phyloP scores from a whole-genome alignment of 345 rosid species.

The Eucalyptus caleyi region DNA sequence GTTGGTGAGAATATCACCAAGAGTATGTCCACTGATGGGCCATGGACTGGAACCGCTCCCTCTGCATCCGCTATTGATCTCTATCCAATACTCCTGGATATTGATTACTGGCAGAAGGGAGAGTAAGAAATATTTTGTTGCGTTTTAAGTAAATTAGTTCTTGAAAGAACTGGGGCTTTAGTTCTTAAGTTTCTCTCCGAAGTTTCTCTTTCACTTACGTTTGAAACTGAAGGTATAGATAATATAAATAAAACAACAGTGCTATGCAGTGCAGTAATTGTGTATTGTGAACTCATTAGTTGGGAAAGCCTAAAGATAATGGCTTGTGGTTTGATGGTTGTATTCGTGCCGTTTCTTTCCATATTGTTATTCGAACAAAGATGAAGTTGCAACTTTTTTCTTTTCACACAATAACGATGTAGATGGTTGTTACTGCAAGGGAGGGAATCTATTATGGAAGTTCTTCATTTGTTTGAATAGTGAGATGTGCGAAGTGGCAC shows the following conservation, averaged over 20 bases:
- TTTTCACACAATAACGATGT: not conserved
- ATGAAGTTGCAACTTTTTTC: not conserved
- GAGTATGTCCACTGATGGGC: too few relatives aligned
- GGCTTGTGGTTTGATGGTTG: too few relatives aligned
- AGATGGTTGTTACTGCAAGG: not conserved
- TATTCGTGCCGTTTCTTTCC: not conserved
- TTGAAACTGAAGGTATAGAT: too few relatives aligned
- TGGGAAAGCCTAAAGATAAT: too few relatives aligned
- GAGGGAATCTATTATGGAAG: not conserved
- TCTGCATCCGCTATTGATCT: too few relatives aligned
- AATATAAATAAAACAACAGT: too few relatives aligned
- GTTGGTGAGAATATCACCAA: too few relatives aligned
- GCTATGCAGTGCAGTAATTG: too few relatives aligned
- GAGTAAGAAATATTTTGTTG: not conserved
- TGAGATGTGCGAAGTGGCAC: not conserved
- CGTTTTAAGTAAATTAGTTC: not conserved
- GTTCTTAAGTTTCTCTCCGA: not conserved
- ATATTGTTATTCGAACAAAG: not conserved
- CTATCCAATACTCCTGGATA: too few relatives aligned
- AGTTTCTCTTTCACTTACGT: not conserved
- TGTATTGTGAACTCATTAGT: too few relatives aligned
- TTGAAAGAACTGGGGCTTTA: not conserved
- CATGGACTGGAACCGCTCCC: too few relatives aligned
- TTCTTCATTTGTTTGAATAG: not conserved
- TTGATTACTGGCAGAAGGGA: not conserved